These are phyloP conservation scores for Trypanosoma conorhini DNA, from an alignment of 208 protist species.

Conservation along the genomic window DNA sequence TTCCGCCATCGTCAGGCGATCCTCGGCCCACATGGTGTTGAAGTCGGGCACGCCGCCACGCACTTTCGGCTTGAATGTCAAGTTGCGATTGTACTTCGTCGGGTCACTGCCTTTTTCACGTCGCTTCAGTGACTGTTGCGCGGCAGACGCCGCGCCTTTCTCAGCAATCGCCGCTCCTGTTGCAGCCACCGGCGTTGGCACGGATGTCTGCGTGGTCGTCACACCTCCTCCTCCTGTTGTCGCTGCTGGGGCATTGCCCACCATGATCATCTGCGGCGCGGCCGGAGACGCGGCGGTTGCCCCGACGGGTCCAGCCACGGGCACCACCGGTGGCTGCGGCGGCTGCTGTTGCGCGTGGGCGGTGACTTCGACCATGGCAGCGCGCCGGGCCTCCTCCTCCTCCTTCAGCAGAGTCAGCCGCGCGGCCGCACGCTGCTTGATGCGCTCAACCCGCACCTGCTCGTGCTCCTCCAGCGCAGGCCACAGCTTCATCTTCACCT, in stretches of 20 bases:
- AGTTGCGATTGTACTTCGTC: slow-evolving; percentile 48
- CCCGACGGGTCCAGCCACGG: slow-evolving; percentile 19
- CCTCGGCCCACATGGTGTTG: slow-evolving; percentile 60
- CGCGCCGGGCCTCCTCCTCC: slow-evolving; percentile 33
- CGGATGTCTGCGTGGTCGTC: not conserved
- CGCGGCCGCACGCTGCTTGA: slow-evolving; percentile 55
- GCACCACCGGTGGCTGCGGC: slow-evolving; percentile 3
- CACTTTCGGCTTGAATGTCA: slow-evolving; percentile 79
- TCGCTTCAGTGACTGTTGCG: slow-evolving; percentile 3
- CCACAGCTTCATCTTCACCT: slow-evolving; percentile 82
- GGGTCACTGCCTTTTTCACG: slow-evolving; percentile 10
- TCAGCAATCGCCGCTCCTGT: not conserved
- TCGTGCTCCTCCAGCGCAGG: slow-evolving; percentile 83
- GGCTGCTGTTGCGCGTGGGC: slow-evolving; percentile 20
- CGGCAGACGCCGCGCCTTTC: not conserved
- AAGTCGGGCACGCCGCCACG: slow-evolving; percentile 80
- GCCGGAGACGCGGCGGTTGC: not conserved
- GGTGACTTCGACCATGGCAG: slow-evolving; percentile 49
- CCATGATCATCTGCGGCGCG: slow-evolving; percentile 5
- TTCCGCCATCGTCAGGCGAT: slow-evolving; percentile 42
- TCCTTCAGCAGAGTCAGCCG: slow-evolving; percentile 48
- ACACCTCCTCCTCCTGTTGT: not conserved
- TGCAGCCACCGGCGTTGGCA: not conserved
- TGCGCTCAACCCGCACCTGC: slow-evolving; percentile 67
- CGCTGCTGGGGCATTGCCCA: slow-evolving; percentile 2